A percentile compares a stretch with the other conserved stretches of the same genome.
Conservation (phyloP, 768 basidiomycete species). For the Hortiboletus campestris region DNA sequence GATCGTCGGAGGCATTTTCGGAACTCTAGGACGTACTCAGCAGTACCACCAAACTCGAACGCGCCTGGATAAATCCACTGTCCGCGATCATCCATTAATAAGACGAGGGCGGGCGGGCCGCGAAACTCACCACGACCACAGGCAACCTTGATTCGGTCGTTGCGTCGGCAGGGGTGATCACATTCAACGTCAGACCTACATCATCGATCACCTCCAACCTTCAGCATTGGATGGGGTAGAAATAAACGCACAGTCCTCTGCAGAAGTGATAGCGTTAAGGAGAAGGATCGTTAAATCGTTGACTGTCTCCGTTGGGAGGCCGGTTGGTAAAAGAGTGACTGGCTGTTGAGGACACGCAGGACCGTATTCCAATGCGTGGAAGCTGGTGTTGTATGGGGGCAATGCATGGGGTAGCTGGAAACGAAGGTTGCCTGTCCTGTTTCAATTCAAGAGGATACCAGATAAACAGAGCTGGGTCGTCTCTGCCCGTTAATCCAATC, state of each 20-base stretch:
- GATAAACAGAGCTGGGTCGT: no score
- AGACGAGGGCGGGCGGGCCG: background rate
- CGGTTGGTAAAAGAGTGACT: constrained; percentile 3
- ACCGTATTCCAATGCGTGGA: constrained; percentile 3
- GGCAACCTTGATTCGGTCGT: constrained; percentile 46
- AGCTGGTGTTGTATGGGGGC: constrained; percentile 4
- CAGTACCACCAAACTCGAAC: constrained; percentile 33
- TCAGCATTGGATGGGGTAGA: background rate
- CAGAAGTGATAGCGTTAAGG: constrained; percentile 28
- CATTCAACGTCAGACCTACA: constrained; percentile 50
- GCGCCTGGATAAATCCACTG: constrained; percentile 38
- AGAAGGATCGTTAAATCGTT: constrained; percentile 29
- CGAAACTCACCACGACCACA: constrained; percentile 47
- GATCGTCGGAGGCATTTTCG: no score
- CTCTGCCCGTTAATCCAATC: no score
- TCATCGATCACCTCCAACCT: background rate
- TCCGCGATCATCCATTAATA: background rate
- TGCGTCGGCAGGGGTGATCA: constrained; percentile 43
- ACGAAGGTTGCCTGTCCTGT: constrained; percentile 35
- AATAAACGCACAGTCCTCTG: constrained; percentile 48
- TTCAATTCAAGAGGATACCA: background rate
- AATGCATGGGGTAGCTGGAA: constrained; percentile 25
- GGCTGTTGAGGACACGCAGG: constrained; percentile 12
- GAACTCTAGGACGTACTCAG: background rate
- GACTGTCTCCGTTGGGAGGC: constrained; percentile 15